These are phyloP conservation scores for Pseudopediastrum boryanum DNA, from an alignment of 139 green algal species.

Conservation along the genomic window DNA sequence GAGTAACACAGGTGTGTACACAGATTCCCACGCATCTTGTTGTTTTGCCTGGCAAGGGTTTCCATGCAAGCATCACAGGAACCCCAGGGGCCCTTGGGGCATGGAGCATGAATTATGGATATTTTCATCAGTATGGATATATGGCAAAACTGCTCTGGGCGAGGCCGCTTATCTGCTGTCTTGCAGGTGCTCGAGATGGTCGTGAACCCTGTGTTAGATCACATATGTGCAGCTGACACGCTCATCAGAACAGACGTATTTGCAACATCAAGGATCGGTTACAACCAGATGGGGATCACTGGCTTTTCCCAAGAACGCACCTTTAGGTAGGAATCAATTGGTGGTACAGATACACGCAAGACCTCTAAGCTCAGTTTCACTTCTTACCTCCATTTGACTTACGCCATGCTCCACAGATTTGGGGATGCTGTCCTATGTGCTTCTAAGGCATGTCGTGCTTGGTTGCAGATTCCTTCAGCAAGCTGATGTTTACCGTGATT, in stretches of 20 bases:
- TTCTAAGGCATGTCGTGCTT: neutral
- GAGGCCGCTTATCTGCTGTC: neutral
- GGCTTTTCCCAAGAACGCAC: slow-evolving; percentile 16
- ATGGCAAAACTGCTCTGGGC: no score
- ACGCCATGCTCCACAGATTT: no score
- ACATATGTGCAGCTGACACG: neutral
- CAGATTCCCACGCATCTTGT: no score
- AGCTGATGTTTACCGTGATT: slow-evolving; percentile 24
- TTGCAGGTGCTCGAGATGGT: slow-evolving; percentile 33
- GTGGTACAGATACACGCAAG: neutral
- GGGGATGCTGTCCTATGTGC: neutral
- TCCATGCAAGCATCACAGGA: no score
- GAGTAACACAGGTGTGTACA: slow-evolving; percentile 20
- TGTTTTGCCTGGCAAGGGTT: no score
- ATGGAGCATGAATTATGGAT: no score
- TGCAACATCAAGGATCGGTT: slow-evolving; percentile 9
- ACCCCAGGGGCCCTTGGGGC: no score
- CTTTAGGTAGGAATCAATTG: slow-evolving; percentile 5
- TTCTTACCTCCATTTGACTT: no score
- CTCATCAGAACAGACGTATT: slow-evolving; percentile 16
- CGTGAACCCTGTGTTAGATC: slow-evolving; percentile 19
- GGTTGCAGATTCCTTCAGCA: slow-evolving; percentile 29
- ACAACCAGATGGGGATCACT: slow-evolving; percentile 29
- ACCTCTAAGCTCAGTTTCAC: no score
- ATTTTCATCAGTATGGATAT: no score